phyloP scores from a whole-genome alignment of 176 grass and related monocot genomes.

The Ampelocalamus luodianensis region DNA sequence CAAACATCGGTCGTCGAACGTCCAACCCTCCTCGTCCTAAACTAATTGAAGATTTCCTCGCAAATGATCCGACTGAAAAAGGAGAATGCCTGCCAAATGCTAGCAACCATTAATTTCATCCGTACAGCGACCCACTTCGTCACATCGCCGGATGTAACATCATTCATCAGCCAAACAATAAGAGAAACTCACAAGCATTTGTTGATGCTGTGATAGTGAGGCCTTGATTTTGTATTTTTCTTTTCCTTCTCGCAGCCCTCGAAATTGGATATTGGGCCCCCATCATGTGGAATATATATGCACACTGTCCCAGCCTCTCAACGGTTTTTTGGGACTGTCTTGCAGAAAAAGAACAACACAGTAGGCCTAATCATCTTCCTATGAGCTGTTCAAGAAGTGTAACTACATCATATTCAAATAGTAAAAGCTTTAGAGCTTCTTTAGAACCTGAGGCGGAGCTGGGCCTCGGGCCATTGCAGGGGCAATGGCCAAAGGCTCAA shows the following conservation, averaged over 20 bases:
- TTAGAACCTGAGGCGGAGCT: too few species aligned
- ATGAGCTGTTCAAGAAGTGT: neutral
- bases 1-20: too few species aligned
- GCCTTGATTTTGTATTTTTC: constrained; percentile 1
- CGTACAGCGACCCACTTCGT: neutral
- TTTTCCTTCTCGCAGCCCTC: constrained; percentile 11
- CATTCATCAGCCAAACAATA: constrained; percentile 17
- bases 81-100: neutral
- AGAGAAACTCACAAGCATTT: neutral
- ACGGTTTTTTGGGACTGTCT: neutral
- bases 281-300: constrained; percentile 2
- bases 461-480: too few species aligned
- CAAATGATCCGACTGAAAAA: neutral
- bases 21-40: neutral
- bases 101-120: neutral
- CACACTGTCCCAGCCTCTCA: constrained; percentile 3
- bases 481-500: too few species aligned
- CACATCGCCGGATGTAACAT: constrained; percentile 35
- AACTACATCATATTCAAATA: neutral
- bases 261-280: constrained; percentile 41
- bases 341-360: neutral
- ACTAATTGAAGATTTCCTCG: neutral
- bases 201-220: constrained; percentile 11
- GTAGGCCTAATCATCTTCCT: neutral
- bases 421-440: neutral